These are phyloP conservation scores for Penicillium sp. DNA, from an alignment of 2,329 filamentous ascomycete species.

Conservation along the genomic window DNA sequence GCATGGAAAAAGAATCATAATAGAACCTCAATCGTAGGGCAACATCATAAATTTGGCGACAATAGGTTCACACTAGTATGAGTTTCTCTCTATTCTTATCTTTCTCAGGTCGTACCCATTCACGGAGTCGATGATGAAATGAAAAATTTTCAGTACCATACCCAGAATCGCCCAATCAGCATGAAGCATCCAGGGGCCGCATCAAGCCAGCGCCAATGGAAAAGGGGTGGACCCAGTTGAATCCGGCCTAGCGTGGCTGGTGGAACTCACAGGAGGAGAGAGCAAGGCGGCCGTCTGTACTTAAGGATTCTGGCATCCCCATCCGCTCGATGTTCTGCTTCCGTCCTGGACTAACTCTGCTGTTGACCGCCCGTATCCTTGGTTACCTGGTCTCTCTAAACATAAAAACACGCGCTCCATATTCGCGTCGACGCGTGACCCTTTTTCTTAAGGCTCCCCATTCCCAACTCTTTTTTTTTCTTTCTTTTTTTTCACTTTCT, in stretches of 20 bases:
- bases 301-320: constrained; percentile 29
- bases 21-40: not conserved
- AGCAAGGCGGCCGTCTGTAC: constrained; percentile 21
- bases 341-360: constrained; percentile 18
- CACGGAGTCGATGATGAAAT: constrained; percentile 7
- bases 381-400: constrained; percentile 13
- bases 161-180: constrained; percentile 14
- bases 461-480: no score
- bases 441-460: constrained; percentile 5
- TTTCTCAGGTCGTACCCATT: not conserved
- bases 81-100: not conserved
- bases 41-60: not conserved
- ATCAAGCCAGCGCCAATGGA: constrained; percentile 15
- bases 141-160: constrained; percentile 15
- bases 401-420: not conserved
- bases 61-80: not conserved
- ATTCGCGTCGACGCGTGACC: constrained; percentile 2
- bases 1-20: not conserved
- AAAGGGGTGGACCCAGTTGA: constrained; percentile 8
- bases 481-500: not conserved
- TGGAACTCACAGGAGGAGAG: constrained; percentile 21
- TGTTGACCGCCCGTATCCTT: constrained; percentile 21
- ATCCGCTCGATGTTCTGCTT: constrained; percentile 22
- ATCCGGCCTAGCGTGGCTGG: constrained; percentile 17
- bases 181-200: constrained; percentile 1